These are phyloP conservation scores for Yueomyces sp. DNA, from an alignment of 1,139 yeast species.

Conservation along the genomic window DNA sequence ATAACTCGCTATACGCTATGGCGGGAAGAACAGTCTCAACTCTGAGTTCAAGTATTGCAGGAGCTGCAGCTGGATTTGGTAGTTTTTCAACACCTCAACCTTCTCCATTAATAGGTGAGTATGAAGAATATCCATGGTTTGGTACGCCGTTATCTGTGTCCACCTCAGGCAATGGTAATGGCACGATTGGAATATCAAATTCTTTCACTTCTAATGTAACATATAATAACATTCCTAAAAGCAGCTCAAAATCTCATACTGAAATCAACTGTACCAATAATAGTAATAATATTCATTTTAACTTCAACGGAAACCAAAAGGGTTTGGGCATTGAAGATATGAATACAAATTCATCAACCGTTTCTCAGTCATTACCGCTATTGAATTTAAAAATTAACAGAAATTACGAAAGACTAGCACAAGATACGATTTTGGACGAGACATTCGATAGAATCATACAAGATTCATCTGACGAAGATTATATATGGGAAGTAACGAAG, in stretches of 20 bases:
- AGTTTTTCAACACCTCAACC: conserved; percentile 14
- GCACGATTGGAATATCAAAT: conserved; percentile 2
- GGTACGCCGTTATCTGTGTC: conserved; percentile 9
- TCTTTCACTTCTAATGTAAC: background rate
- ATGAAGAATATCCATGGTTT: conserved; percentile 24
- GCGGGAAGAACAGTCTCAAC: background rate
- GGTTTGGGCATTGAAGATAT: background rate
- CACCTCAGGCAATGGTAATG: background rate
- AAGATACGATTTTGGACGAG: conserved; percentile 10
- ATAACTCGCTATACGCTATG: conserved; percentile 14
- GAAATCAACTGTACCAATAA: conserved; percentile 1
- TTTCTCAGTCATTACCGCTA: conserved; percentile 2
- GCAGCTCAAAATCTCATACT: background rate
- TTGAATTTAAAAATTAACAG: conserved; percentile 15
- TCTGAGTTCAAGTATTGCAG: background rate
- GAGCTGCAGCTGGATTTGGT: background rate
- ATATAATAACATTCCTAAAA: too few relatives aligned
- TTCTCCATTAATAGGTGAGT: conserved; percentile 22
- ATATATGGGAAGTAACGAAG: conserved; percentile 4
- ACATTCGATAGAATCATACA: conserved; percentile 16
- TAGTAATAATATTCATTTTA: background rate
- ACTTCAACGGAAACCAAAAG: background rate
- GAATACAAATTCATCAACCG: conserved; percentile 3
- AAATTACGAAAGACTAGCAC: conserved; percentile 15
- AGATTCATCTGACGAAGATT: conserved; percentile 2